Evolutionary conservation across 2,329 filamentous ascomycete genomes (phyloP).

Genomic region (Stylonectria norvegica): DNA sequence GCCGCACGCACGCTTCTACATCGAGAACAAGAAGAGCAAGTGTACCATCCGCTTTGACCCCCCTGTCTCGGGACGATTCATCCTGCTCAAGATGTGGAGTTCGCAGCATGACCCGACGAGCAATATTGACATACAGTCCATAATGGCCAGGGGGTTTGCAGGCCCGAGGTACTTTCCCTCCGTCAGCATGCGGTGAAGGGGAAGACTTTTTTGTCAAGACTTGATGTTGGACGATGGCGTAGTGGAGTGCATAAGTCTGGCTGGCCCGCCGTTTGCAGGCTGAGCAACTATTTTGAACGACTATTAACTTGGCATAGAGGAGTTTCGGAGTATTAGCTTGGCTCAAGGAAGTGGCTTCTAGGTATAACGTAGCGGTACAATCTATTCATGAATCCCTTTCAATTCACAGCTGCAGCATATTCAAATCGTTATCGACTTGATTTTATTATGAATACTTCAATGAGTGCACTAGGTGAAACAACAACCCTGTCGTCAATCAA

Average conservation of each 20-base stretch:
- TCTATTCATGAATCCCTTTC: no score
- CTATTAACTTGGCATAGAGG: conserved; percentile 5
- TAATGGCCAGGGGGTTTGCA: conserved; percentile 78
- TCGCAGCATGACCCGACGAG: conserved; percentile 59
- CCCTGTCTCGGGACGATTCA: conserved; percentile 75
- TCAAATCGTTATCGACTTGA: no score
- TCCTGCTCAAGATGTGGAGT: conserved; percentile 88
- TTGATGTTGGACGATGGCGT: not conserved
- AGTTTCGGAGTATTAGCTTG: conserved; percentile 7
- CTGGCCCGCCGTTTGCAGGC: no score
- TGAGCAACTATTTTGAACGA: no score
- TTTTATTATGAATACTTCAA: no score
- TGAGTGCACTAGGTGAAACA: no score
- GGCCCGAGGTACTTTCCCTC: conserved; percentile 82
- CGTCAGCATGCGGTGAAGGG: conserved; percentile 52
- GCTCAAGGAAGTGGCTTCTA: conserved; percentile 1
- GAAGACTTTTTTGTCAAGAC: no score
- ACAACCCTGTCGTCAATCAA: no score
- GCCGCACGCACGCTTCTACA: conserved; percentile 80
- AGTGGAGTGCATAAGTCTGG: not conserved
- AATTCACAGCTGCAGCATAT: no score
- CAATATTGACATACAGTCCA: conserved; percentile 88
- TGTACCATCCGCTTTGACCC: conserved; percentile 85
- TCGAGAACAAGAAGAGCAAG: conserved; percentile 76
- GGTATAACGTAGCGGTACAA: conserved; percentile 2